These are phyloP conservation scores for Collybiopsis confluens DNA, from an alignment of 768 basidiomycete genomes.

Conservation along the genomic window DNA sequence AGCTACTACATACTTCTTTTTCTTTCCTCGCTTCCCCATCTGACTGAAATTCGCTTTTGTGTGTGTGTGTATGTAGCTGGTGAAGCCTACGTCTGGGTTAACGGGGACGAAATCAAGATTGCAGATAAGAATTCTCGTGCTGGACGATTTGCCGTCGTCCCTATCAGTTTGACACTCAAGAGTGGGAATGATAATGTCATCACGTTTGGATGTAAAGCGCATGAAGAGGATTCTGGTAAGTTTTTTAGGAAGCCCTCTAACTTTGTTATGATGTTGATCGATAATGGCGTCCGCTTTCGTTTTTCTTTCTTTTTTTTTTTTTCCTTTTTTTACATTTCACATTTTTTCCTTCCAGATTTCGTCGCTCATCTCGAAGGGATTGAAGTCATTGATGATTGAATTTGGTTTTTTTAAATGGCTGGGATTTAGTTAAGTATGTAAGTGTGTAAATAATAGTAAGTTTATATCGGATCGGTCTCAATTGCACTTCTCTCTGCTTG, in stretches of 20 bases:
- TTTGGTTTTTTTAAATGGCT: not conserved
- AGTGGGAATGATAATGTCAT: slow-evolving; percentile 9
- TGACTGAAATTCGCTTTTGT: slow-evolving; percentile 21
- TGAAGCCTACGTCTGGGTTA: slow-evolving; percentile 15
- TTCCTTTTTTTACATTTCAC: not conserved
- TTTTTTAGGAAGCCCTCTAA: not conserved
- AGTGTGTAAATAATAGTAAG: too few species aligned
- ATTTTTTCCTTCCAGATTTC: not conserved
- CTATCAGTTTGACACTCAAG: slow-evolving; percentile 11
- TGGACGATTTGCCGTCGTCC: slow-evolving; percentile 10
- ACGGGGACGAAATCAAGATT: slow-evolving; percentile 12
- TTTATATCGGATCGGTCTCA: too few species aligned
- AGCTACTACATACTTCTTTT: too few species aligned
- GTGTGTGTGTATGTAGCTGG: slow-evolving; percentile 11
- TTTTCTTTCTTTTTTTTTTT: not conserved
- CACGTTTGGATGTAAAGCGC: slow-evolving; percentile 11
- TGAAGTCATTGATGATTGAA: slow-evolving; percentile 1
- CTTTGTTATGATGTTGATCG: not conserved
- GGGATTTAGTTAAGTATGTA: too few species aligned
- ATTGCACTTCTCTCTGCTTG: too few species aligned
- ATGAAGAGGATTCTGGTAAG: slow-evolving; percentile 2
- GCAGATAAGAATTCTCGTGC: slow-evolving; percentile 14
- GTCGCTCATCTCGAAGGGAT: slow-evolving; percentile 2
- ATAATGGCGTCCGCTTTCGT: not conserved
- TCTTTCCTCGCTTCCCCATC: too few species aligned